Conservation (phyloP, 176 grass and related monocot genomes). For the Eleusine indica region DNA sequence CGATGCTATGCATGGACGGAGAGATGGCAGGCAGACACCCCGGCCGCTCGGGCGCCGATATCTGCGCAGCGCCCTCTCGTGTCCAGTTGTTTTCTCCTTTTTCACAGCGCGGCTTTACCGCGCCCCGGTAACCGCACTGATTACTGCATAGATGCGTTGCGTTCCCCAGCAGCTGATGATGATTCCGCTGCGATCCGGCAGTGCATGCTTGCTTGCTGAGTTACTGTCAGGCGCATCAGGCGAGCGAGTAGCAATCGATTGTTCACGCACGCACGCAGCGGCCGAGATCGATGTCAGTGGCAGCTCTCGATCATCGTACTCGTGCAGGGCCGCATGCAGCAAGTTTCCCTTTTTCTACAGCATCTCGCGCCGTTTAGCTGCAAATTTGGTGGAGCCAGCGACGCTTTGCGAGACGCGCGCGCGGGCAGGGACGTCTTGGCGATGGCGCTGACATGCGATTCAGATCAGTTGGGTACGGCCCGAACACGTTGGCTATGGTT, state of each 20-base stretch:
- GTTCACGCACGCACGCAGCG: constrained; percentile 20
- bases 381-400: neutral
- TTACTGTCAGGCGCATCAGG: neutral
- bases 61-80: constrained; percentile 4
- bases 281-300: neutral
- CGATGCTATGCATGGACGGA: constrained; percentile 7
- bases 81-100: constrained; percentile 36
- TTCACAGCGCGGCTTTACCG: constrained; percentile 39
- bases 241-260: constrained; percentile 13
- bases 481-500: too few species aligned
- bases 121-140: constrained; percentile 32
- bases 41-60: constrained; percentile 15
- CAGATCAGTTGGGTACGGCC: too few species aligned
- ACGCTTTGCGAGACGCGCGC: too few species aligned
- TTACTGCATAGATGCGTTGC: neutral
- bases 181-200: neutral
- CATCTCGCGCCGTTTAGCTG: neutral
- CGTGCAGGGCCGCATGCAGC: neutral
- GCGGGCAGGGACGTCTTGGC: neutral
- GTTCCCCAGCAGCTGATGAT: neutral
- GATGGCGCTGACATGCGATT: neutral
- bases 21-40: neutral
- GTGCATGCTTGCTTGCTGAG: neutral
- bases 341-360: neutral
- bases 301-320: constrained; percentile 3